phyloP scores from a whole-genome alignment of 108 stramenopile species.

The Nitzschia sp. region DNA sequence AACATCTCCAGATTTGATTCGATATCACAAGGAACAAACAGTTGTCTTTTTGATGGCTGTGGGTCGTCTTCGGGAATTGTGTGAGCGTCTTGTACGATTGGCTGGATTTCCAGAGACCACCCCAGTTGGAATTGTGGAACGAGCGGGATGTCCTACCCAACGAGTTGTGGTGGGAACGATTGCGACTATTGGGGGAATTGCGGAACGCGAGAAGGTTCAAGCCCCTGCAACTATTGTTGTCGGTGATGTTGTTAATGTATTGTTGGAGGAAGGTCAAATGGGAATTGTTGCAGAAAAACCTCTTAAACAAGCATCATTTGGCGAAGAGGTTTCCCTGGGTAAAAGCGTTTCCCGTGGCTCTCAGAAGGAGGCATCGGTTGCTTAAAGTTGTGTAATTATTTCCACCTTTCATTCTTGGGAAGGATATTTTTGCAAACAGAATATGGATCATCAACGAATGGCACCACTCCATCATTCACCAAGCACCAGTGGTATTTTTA shows the following conservation, averaged over 20 bases:
- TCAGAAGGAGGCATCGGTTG: too few relatives aligned
- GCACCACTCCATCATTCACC: too few relatives aligned
- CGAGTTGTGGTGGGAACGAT: constrained; percentile 78
- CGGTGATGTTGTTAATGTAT: constrained; percentile 78
- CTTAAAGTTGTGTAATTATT: too few relatives aligned
- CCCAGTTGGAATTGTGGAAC: constrained; percentile 83
- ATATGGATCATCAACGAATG: too few relatives aligned
- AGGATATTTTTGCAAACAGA: too few relatives aligned
- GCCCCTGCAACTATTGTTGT: constrained; percentile 88
- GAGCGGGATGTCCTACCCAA: constrained; percentile 81
- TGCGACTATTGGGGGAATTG: constrained; percentile 77
- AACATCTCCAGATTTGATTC: constrained; percentile 80
- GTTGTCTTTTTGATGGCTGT: constrained; percentile 91
- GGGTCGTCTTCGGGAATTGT: constrained; percentile 68
- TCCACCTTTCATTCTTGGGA: too few relatives aligned
- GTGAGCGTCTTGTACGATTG: constrained; percentile 47
- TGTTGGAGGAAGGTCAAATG: constrained; percentile 52
- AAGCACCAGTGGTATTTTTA: too few relatives aligned
- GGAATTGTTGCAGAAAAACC: too few relatives aligned
- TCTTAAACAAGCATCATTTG: not conserved
- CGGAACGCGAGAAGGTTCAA: constrained; percentile 62
- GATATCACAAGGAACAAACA: constrained; percentile 84
- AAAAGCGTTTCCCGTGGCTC: too few relatives aligned
- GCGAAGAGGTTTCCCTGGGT: too few relatives aligned
- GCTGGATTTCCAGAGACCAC: constrained; percentile 75